phyloP scores from a whole-genome alignment of 306 rosid species.

The Pachyrhizus erosus region DNA sequence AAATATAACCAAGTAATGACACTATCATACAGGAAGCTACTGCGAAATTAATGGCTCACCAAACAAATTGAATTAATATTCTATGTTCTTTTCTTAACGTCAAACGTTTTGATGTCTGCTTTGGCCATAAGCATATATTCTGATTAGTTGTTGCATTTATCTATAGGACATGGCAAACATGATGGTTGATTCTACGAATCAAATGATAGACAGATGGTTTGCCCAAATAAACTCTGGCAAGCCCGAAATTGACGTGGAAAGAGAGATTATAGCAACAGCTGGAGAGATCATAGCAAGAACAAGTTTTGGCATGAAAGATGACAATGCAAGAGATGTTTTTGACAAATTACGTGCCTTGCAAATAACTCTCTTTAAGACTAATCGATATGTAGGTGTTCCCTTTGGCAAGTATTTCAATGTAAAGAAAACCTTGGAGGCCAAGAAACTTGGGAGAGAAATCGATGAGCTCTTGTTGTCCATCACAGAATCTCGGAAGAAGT shows the following conservation, averaged over 20 bases:
- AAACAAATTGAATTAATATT: constrained; percentile 10
- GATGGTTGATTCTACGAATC: constrained; percentile 68
- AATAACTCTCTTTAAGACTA: constrained; percentile 67
- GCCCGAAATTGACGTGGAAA: constrained; percentile 70
- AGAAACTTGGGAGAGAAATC: constrained; percentile 71
- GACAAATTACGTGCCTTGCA: constrained; percentile 67
- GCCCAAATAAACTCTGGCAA: constrained; percentile 50
- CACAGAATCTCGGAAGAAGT: constrained; percentile 48
- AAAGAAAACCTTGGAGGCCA: constrained; percentile 61
- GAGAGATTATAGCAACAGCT: constrained; percentile 57
- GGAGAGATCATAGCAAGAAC: constrained; percentile 85
- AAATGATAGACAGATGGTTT: constrained; percentile 74
- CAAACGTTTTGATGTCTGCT: background rate
- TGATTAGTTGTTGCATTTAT: constrained; percentile 13
- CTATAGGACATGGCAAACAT: constrained; percentile 65
- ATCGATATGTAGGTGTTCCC: constrained; percentile 78
- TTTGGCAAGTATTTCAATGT: constrained; percentile 54
- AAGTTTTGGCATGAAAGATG: constrained; percentile 64
- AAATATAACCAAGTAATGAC: constrained; percentile 1
- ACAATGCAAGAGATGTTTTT: constrained; percentile 57
- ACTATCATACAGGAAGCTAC: background rate
- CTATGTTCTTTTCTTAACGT: background rate
- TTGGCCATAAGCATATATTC: background rate
- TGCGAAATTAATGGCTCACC: background rate
- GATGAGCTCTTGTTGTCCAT: constrained; percentile 57